Base-by-base conservation (phyloP, 148 eudicot genomes). In the Vaccinium corymbosum region DNA sequence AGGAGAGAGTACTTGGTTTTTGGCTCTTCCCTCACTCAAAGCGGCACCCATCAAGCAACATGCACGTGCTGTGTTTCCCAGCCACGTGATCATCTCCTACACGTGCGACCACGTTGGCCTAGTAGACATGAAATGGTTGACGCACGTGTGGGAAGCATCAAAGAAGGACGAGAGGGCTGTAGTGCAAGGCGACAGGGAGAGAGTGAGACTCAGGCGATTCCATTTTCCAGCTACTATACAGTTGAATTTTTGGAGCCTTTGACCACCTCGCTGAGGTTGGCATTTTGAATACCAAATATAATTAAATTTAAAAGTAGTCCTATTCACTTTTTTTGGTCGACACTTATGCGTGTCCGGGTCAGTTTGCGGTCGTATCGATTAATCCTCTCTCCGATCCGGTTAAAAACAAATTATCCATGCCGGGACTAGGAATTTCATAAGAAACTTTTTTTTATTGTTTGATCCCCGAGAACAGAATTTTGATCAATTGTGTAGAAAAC, bases 81-180 rank as follows among this genome's bases (percentile, higher is more conserved):
- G 17, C 46, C 84, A 84, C 85, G 86, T 86, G 88, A 86, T 57
- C 16, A n/a, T 1, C 17, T 71, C 66, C 50, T 84, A 81, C 89
- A 84, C 89, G 84, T 86, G 89, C 84, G 25, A 84, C 51, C 86
- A 86, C 77, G 90, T 74, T 88, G 78, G 80, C 77, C 1, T 76
- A 77, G 15, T 76, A 77, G 84, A 82, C 84, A 85, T 66, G 86
- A 20, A 78, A 66, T 16, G 82, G 83, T 86, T 76, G 78, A 77
- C 83, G 84, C 89, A 86, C 90, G 89, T 87, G 90, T 83, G 87
- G 81, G 87, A 88, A 89, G 87, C 86, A 86, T 89, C 87, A 85
- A 82, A 76, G 89, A 82, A 81, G 50, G 61, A 13, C 32, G 81
- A 7, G 68, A 6, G 25, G 66, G 51, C 5, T 1, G 27, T 68